Percentiles rank a stretch among this genome's conserved stretches.
Conservation (phyloP, 768 basidiomycete genomes). For the Rhizopogon vinicolor region DNA sequence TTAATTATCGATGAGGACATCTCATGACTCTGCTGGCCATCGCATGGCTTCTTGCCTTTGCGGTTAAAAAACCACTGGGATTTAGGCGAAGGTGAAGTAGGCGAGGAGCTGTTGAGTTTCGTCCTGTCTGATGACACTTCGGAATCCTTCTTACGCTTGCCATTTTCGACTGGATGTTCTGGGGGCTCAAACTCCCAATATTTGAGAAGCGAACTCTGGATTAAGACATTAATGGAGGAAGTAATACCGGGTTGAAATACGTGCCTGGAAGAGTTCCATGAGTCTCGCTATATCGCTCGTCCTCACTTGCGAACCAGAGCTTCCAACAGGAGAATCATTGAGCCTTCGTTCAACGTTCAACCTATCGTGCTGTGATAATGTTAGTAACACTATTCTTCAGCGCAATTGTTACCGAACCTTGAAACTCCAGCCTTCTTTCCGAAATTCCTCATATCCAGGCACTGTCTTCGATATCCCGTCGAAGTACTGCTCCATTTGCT, state of each 20-base stretch:
- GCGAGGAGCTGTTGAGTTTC: slow-evolving; percentile 30
- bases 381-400: slow-evolving; percentile 1
- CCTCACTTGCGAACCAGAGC: slow-evolving; percentile 48
- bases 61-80: slow-evolving; percentile 25
- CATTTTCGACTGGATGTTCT: slow-evolving; percentile 8
- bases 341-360: slow-evolving; percentile 63
- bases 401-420: slow-evolving; percentile 42
- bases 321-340: slow-evolving; percentile 36
- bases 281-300: slow-evolving; percentile 79
- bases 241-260: not conserved
- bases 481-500: slow-evolving; percentile 81
- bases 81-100: slow-evolving; percentile 22
- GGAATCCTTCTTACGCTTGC: slow-evolving; percentile 21
- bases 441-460: slow-evolving; percentile 67
- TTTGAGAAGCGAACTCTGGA: slow-evolving; percentile 61
- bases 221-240: not conserved
- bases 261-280: slow-evolving; percentile 81
- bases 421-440: slow-evolving; percentile 74
- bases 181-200: slow-evolving; percentile 66
- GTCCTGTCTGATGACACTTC: slow-evolving; percentile 38
- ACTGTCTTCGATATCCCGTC: slow-evolving; percentile 52
- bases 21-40: slow-evolving; percentile 26
- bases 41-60: slow-evolving; percentile 15
- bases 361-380: slow-evolving; percentile 68
- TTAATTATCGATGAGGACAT: slow-evolving; percentile 25